These are phyloP conservation scores for Salicornia ramosissima DNA, from an alignment of 148 eudicot species.

Conservation along the genomic window DNA sequence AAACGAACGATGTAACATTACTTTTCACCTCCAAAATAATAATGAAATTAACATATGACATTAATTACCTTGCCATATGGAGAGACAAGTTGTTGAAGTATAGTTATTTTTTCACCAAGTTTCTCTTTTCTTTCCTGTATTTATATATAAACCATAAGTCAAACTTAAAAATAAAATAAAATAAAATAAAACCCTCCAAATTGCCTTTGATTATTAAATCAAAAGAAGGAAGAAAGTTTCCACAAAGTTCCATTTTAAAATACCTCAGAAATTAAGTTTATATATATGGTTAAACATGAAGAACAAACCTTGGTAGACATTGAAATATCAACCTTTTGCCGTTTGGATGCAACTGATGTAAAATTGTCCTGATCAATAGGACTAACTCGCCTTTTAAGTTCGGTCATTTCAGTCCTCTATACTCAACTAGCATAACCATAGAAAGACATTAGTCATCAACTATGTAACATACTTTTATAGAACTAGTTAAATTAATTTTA, in stretches of 20 bases:
- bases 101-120: conserved; percentile 63
- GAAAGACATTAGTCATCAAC: background rate
- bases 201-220: too few species aligned
- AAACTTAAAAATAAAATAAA: too few species aligned
- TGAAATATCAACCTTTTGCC: conserved; percentile 54
- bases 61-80: conserved; percentile 94
- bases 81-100: conserved; percentile 86
- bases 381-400: conserved; percentile 54
- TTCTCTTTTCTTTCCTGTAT: conserved; percentile 78
- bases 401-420: conserved; percentile 45
- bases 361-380: conserved; percentile 53
- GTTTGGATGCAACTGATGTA: conserved; percentile 51
- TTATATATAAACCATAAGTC: conserved; percentile 21
- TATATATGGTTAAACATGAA: too few species aligned
- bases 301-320: conserved; percentile 62
- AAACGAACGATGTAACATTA: too few species aligned
- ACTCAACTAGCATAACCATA: conserved; percentile 21
- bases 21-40: background rate
- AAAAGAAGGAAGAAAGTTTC: too few species aligned
- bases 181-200: background rate
- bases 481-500: too few species aligned
- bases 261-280: too few species aligned
- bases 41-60: background rate
- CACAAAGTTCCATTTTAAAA: background rate
- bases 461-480: too few species aligned